phyloP scores from a whole-genome alignment of 225 moss, liverwort and hornwort species.

The Neckera pumila region DNA sequence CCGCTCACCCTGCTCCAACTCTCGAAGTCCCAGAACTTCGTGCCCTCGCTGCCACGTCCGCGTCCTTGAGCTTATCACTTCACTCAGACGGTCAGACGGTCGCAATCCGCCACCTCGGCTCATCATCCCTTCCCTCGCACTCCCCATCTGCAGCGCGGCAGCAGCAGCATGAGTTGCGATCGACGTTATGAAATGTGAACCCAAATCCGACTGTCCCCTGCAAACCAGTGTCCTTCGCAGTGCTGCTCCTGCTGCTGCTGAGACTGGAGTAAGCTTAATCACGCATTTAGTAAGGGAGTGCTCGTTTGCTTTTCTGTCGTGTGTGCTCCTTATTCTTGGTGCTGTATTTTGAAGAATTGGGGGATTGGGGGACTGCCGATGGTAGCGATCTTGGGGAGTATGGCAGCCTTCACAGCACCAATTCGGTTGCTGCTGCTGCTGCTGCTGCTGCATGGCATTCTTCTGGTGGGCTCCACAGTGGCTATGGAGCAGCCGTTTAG shows the following conservation, averaged over 20 bases:
- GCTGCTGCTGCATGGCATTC: background rate
- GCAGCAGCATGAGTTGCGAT: background rate
- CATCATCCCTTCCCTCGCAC: background rate
- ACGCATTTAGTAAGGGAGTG: background rate
- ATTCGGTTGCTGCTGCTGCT: background rate
- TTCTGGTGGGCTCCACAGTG: background rate
- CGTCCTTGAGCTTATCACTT: background rate
- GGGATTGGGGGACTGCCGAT: background rate
- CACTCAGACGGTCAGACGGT: background rate
- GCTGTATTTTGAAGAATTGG: background rate
- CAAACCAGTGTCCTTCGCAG: background rate
- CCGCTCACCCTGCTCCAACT: no score
- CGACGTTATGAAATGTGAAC: background rate
- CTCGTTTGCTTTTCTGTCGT: background rate
- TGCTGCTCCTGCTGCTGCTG: background rate
- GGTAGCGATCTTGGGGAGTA: background rate
- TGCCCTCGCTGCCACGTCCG: background rate
- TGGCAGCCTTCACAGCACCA: background rate
- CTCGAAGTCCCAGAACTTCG: no score
- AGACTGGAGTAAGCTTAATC: background rate
- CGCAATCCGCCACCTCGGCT: background rate
- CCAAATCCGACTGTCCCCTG: background rate
- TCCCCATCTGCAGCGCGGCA: background rate
- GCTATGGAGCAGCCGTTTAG: slow-evolving; percentile 6
- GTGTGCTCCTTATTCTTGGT: background rate